Base-by-base conservation (phyloP, 169 alveolate genomes). In the Cryptosporidium ryanae region DNA sequence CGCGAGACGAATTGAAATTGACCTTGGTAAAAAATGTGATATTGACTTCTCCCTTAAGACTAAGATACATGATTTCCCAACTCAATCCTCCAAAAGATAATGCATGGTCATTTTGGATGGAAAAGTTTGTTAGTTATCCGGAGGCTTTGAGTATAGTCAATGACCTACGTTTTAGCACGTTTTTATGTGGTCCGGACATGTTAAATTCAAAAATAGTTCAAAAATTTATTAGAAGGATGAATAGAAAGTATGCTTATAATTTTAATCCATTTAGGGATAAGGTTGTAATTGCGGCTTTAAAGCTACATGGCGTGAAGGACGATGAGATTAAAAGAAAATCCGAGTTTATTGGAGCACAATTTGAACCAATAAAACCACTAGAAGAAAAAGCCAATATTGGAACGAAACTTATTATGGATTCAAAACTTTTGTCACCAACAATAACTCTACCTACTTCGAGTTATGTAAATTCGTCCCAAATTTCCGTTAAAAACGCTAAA, bases 141-240 rank as follows among this genome's bases (percentile, higher is more conserved):
- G 32, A 17, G 1, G 23, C 23, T 2, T 49, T 76, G 17, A 55
- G 87, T 43, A 59, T 76, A 55, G 59, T 76, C 7, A 76, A 76
- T 29, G 87, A 76, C 59, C 32, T 76, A 18, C 25, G 87, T 23
- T 76, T 76, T 61, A 55, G 76, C 23, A 71, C 59, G 23, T 76
- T 76, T 61, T 44, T 76, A n/a, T 76, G 87, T 61, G 87, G 87
- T 1, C 71, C 87, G 27, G 71, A 54, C 18, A 57, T 76, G 64
- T 43, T 76, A 21, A 59, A 76, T 44, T 59, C 68, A 25, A 52
- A 52, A 38, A 59, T 76, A 31, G 0, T 76, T 17, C 57, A n/a
- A 38, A 76, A 61, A 31, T 76, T 59, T 61, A 55, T 76, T 43
- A 59, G 63, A 3, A 76, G 57, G 12, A 18, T 43, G 10, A 76